Evolutionary conservation across 805 yeast genomes (phyloP).

Genomic region (Starmerella floris): DNA sequence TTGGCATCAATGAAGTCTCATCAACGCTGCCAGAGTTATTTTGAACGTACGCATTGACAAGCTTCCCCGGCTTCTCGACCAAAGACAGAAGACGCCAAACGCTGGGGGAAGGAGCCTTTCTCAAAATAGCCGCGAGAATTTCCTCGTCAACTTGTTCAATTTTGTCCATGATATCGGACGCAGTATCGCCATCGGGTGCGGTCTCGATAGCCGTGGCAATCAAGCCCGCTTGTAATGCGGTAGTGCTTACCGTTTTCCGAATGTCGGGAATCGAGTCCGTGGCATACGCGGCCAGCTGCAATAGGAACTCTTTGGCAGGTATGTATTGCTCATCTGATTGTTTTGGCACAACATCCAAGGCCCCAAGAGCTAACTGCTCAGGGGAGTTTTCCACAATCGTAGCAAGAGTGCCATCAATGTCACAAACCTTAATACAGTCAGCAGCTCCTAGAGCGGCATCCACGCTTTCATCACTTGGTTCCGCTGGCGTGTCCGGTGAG

Average conservation of each 20-base stretch:
- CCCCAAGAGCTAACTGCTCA: constrained; percentile 25
- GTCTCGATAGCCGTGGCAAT: constrained; percentile 11
- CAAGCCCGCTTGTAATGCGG: constrained; percentile 9
- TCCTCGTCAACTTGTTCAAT: constrained; percentile 5
- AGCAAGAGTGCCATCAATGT: constrained; percentile 43
- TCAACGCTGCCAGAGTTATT: neutral
- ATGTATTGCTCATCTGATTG: constrained; percentile 20
- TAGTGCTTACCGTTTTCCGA: constrained; percentile 12
- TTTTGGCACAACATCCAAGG: constrained; percentile 25
- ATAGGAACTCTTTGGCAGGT: constrained; percentile 24
- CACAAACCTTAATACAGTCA: constrained; percentile 68
- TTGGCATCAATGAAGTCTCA: neutral
- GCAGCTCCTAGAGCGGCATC: constrained; percentile 70
- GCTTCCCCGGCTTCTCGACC: constrained; percentile 3
- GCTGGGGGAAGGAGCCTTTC: constrained; percentile 2
- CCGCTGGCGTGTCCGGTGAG: constrained; percentile 68
- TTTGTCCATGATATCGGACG: neutral
- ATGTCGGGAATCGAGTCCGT: constrained; percentile 8
- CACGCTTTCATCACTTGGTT: constrained; percentile 87
- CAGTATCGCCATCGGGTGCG: constrained; percentile 3
- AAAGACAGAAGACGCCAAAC: constrained; percentile 10
- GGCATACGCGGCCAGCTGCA: constrained; percentile 19
- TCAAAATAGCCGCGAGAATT: constrained; percentile 1
- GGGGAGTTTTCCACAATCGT: constrained; percentile 26
- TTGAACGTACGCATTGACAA: constrained; percentile 2